Percentiles rank a stretch among this genome's conserved stretches.
phyloP scores from a whole-genome alignment of 2,329 filamentous ascomycete genomes.

The Pestalotiopsis sp. region DNA sequence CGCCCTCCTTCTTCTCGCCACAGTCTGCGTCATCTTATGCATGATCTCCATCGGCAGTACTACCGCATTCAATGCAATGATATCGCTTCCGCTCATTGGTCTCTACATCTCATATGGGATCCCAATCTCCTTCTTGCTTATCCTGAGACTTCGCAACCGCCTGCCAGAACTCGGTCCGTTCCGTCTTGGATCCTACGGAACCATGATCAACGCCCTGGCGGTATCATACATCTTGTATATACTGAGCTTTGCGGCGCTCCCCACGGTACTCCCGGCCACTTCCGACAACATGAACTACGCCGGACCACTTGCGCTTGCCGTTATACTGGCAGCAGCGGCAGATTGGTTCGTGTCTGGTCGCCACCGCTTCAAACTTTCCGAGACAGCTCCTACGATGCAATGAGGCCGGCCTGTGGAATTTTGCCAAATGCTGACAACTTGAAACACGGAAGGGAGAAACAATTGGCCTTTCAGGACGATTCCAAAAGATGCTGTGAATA shows the following conservation, averaged over 20 bases:
- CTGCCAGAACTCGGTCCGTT: not conserved
- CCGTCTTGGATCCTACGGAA: not conserved
- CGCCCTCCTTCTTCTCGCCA: not conserved
- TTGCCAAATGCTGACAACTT: not conserved
- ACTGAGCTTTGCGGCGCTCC: not conserved
- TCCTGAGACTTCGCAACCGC: not conserved
- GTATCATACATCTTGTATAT: not conserved
- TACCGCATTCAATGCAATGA: conserved; percentile 2
- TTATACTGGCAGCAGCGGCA: not conserved
- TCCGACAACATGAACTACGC: conserved; percentile 6
- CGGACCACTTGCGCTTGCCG: not conserved
- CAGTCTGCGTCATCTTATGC: not conserved
- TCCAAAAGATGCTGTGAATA: too few relatives aligned
- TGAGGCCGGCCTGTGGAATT: not conserved
- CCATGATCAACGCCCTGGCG: not conserved
- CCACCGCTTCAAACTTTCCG: not conserved
- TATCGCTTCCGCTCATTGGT: not conserved
- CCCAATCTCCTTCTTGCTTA: not conserved
- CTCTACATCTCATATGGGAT: conserved; percentile 2
- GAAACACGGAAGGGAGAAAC: not conserved
- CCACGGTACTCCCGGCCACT: not conserved
- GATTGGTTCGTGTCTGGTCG: conserved; percentile 2
- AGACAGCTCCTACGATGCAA: not conserved
- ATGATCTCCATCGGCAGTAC: conserved; percentile 3
- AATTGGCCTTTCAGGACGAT: conserved; percentile 8